A percentile compares a stretch with the other conserved stretches of the same genome.
Conservation (phyloP, 192 early-diverging fungal species). For the Chytriomyces confervae region DNA sequence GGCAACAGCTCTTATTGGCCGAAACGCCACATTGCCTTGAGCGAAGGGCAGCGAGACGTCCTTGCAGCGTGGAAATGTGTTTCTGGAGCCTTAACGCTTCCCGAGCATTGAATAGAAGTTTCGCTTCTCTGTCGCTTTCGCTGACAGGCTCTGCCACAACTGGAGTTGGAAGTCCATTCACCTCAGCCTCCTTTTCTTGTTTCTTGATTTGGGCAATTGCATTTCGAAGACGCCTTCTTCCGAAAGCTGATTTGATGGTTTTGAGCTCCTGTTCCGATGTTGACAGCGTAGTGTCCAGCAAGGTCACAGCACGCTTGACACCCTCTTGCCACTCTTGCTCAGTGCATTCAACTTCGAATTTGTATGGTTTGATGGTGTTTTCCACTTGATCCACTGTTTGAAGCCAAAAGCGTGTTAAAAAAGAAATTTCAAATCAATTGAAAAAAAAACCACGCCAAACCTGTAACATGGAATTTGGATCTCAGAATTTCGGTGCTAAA, state of each 20-base stretch:
- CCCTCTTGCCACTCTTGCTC: constrained; percentile 94
- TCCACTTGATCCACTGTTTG: constrained; percentile 91
- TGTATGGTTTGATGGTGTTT: constrained; percentile 98
- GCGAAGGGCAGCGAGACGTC: constrained; percentile 80
- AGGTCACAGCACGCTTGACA: constrained; percentile 72
- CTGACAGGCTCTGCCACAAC: constrained; percentile 59
- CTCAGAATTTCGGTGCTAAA: constrained; percentile 87
- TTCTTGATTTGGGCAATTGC: constrained; percentile 82
- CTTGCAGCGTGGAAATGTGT: constrained; percentile 75
- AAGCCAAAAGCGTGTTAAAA: background rate
- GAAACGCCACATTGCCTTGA: constrained; percentile 80
- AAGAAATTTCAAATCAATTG: background rate
- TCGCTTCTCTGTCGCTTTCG: constrained; percentile 73
- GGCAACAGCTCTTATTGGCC: constrained; percentile 89
- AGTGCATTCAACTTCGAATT: constrained; percentile 94
- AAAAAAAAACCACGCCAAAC: constrained; percentile 6
- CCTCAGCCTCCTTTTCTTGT: constrained; percentile 56
- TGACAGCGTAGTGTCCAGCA: constrained; percentile 83
- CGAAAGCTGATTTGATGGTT: constrained; percentile 75
- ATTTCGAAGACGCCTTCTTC: constrained; percentile 79
- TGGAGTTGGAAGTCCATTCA: background rate
- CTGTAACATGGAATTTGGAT: constrained; percentile 78
- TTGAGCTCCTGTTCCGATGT: constrained; percentile 73
- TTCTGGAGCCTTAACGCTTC: constrained; percentile 81
- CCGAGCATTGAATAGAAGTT: constrained; percentile 77